Evolutionary conservation across 352 stramenopile genomes (phyloP), one percentile per base, ranked within the genome.

Genomic region (Blastocystis sp.): DNA sequence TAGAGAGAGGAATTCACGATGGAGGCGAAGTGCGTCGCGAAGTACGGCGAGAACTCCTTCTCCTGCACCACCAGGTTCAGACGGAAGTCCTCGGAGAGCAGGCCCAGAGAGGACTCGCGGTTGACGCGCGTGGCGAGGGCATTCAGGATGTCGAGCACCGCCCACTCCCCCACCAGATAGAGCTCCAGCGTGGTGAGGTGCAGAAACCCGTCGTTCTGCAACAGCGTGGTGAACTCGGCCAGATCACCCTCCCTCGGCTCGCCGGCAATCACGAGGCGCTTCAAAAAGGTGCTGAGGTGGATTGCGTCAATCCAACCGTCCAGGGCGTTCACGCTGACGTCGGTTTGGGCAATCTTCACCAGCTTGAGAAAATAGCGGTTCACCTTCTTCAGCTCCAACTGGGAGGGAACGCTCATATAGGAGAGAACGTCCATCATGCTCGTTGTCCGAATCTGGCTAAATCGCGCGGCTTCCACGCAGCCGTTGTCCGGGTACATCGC

Each of bases 311-410:
- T 45, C 64, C 64, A 74, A 9, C 64, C 64, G 19, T 34, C 28
- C 34, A 23, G 40, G 3, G 64, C 40, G 41, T 38, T 41, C 23
- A 74, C 17, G 21, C 23, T 52, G 7, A 74, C 64, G 21, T 52
- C 17, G 34, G 17, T 74, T 52, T 74, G 64, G 41, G 64, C 40
- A 11, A 74, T 74, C 64, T 74, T 74, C 34, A 74, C 64, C n/a
- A 74, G n/a, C 64, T 74, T 74, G 7, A 17, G 64, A 48, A 74
- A 74, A 74, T 52, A 74, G 64, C 64, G 64, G 45, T 48, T 74
- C 41, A 74, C 64, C 21, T 41, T 23, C 40, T 74, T 74, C 40
- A 74, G 64, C 17, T 74, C 41, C 5, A 74, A 28, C 45, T 74
- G 64, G 5, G 64, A 52, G 17, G 34, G n/a, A 43, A n/a, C 7